Base-by-base conservation (phyloP, 2,329 filamentous ascomycete species). In the Alternaria sp. region DNA sequence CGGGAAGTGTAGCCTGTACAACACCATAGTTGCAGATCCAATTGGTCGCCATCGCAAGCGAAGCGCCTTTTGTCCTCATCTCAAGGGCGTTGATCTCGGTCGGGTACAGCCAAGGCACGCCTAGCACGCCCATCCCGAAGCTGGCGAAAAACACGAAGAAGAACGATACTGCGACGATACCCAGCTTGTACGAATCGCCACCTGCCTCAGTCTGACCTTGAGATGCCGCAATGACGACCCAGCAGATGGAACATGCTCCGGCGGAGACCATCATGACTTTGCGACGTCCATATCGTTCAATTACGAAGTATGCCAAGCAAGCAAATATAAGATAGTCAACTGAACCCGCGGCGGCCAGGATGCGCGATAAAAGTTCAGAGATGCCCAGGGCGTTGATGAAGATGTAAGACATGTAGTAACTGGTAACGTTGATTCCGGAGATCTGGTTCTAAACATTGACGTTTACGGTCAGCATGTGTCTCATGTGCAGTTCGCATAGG, bases 201-300 rank as follows among this genome's bases (percentile, higher is more conserved):
- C 80, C 79, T 14, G 74, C 73, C 49, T 79, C 77, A 1, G 76
- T 75, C 21, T 79, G 66, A 2, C 77, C 78, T 5, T 81, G 73
- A 0, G 80, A 72, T 17, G 81, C 80, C 0, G 81, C 78, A 50
- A 84, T 84, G 8, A 82, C 67, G 17, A 81, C 74, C 74, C 81
- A 84, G 64, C 82, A 85, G 11, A 80, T 76, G 1, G 78, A 81
- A 57, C 81, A 83, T 9, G 80, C 83, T 6, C 76, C 73, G n/a
- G 81, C 79, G 5, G 78, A 80, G 17, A 68, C 68, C 75, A 84
- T 82, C 80, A 84, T 82, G 45, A 83, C 69, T 56, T 61, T 80
- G 9, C 82, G 76, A 9, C 82, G 77, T 3, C 82, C 82, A 57
- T 78, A 82, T 5, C 80, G 72, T 55, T 84, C 82, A 57, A 84